Base-by-base conservation (phyloP, 257 asterid species). In the Primulina eburnea region DNA sequence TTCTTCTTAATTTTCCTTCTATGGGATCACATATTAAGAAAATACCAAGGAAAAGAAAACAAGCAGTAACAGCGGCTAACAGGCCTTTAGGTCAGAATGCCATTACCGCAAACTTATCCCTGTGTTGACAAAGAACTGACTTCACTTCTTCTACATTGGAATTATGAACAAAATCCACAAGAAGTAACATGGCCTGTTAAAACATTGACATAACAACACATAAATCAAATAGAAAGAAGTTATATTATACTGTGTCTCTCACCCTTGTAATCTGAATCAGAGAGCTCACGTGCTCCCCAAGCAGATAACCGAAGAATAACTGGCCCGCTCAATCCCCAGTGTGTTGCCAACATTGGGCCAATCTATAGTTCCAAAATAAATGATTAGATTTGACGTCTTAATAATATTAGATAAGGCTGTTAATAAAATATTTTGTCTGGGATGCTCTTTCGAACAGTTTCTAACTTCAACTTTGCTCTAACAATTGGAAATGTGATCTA, bases 261-360 rank as follows among this genome's bases (percentile, higher is more conserved):
- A 89, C 99, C 99, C 83, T 83, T 89, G 78, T 90, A 93, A 78
- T 81, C 77, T 52, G 94, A 78, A 68, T 74, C 82, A 50, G 95
- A 81, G 79, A 90, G 92, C 21, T 86, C 81, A 43, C 97, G 95
- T 21, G 99, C 99, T 61, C 96, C 97, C 99, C 99, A 93, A 72
- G 99, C 96, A 71, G 99, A 93, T 71, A 93, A 72, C 43, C 92
- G 88, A 70, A 93, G 96, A 83, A 93, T 85, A 76, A 85, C 96
- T 3, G 99, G 99, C 77, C 99, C 99, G 72, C 96, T 93, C 70
- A 93, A 92, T 62, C 97, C 97, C 99, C 99, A 93, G 47, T 93
- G 97, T 56, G 99, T 93, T 29, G 90, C 95, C 81, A 93, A 75
- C 95, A 93, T 78, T 43, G 99, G 90, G 50, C 99, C 99, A 74